phyloP scores from a whole-genome alignment of 75 land plant genomes.

The Azolla pinnata region DNA sequence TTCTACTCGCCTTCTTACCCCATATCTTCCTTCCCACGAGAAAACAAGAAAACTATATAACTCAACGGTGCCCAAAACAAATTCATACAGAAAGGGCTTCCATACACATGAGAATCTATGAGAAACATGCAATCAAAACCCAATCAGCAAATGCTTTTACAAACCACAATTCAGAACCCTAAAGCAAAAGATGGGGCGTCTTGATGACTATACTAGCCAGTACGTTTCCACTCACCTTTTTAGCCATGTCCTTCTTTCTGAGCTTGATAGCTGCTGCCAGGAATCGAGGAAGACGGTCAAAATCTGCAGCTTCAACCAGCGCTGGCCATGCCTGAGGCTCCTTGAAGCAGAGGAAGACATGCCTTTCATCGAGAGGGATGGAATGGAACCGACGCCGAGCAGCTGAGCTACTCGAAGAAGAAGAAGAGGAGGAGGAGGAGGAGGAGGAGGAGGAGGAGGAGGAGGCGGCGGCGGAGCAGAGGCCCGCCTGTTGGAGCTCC shows the following conservation, averaged over 20 bases:
- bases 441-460: not conserved
- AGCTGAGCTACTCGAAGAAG: too few species aligned
- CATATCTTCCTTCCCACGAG: too few species aligned
- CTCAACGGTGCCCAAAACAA: too few species aligned
- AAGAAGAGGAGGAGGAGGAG: not conserved
- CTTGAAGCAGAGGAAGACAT: conserved; percentile 89
- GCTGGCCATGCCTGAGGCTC: conserved; percentile 75
- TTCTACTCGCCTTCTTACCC: too few species aligned
- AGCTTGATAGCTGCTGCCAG: conserved; percentile 53
- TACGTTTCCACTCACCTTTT: conserved; percentile 29
- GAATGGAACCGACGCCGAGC: too few species aligned
- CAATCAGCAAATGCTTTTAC: too few species aligned
- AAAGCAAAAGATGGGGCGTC: not conserved
- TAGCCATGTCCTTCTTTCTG: conserved; percentile 49
- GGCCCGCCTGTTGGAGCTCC: not conserved
- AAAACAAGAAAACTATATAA: too few species aligned
- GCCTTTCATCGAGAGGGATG: conserved; percentile 34
- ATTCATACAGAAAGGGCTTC: too few species aligned
- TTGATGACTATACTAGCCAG: not conserved
- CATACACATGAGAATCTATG: too few species aligned
- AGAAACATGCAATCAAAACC: too few species aligned
- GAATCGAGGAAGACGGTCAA: conserved; percentile 70
- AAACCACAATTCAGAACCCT: not conserved
- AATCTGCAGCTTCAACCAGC: conserved; percentile 63
- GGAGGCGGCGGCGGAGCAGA: not conserved